phyloP scores from a whole-genome alignment of 169 alveolate genomes.

The Toxoplasma gondii region DNA sequence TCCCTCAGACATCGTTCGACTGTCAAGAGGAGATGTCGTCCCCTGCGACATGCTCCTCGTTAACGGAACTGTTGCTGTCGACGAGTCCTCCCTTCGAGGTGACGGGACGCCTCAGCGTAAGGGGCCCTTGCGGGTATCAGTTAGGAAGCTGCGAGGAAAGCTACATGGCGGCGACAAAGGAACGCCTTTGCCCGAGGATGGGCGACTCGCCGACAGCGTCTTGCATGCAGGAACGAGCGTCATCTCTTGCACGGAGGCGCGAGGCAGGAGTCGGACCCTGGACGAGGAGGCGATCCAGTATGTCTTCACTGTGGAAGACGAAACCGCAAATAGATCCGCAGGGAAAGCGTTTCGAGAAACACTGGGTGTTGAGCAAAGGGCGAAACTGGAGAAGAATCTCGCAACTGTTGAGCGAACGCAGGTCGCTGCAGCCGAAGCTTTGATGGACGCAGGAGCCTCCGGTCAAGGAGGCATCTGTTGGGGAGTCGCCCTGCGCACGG shows the following conservation, averaged over 20 bases:
- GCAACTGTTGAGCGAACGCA: neutral
- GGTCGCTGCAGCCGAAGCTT: neutral
- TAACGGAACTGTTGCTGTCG: constrained; percentile 48
- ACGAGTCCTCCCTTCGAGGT: constrained; percentile 53
- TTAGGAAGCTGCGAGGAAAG: neutral
- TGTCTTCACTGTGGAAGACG: neutral
- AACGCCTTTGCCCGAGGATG: neutral
- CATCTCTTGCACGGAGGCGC: constrained; percentile 5
- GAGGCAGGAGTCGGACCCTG: constrained; percentile 9
- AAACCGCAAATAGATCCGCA: neutral
- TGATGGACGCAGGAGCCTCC: constrained; percentile 25
- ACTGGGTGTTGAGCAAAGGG: neutral
- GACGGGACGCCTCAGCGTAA: constrained; percentile 44
- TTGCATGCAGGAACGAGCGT: constrained; percentile 16
- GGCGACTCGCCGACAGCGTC: neutral
- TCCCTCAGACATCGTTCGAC: constrained; percentile 47
- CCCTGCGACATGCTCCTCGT: constrained; percentile 53
- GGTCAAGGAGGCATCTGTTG: constrained; percentile 41
- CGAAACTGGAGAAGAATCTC: neutral
- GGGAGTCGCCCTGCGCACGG: constrained; percentile 42
- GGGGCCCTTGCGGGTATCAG: neutral
- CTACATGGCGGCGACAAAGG: neutral
- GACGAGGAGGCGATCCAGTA: neutral
- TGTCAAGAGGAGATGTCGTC: constrained; percentile 32
- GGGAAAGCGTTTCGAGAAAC: neutral